These are phyloP conservation scores for Phragmites australis DNA, from an alignment of 176 grass and related monocot genomes.

Conservation along the genomic window DNA sequence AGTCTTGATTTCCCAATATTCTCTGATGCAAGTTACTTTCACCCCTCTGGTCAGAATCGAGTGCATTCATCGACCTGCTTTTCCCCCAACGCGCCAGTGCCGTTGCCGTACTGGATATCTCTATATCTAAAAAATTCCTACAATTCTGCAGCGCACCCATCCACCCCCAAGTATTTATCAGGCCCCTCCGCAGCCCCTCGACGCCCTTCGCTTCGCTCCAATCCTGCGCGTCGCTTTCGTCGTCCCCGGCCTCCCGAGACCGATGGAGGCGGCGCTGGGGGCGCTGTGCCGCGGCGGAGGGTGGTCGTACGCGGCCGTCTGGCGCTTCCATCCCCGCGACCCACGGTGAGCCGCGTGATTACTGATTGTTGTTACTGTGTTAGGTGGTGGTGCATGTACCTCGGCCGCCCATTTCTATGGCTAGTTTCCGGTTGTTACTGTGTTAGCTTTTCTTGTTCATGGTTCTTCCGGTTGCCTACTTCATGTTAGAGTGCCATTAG, in stretches of 20 bases:
- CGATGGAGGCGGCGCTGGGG: constrained; percentile 63
- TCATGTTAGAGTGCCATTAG: neutral
- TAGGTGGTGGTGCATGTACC: neutral
- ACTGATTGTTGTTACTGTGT: neutral
- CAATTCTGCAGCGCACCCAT: too few species aligned
- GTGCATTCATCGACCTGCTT: neutral
- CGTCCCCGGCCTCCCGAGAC: neutral
- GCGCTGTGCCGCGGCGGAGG: constrained; percentile 68
- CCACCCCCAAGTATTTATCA: constrained; percentile 15
- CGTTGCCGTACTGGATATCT: constrained; percentile 20
- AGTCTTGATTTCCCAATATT: neutral
- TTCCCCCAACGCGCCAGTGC: neutral
- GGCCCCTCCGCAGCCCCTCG: neutral
- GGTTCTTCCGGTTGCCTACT: neutral
- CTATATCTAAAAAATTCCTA: constrained; percentile 36
- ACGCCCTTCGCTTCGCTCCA: neutral
- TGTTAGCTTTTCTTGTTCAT: neutral
- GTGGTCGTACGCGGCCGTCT: constrained; percentile 87
- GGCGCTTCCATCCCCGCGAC: constrained; percentile 69
- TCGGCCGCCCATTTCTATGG: neutral
- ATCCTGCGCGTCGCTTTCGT: neutral
- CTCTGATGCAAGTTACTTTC: neutral
- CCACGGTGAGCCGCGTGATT: constrained; percentile 50
- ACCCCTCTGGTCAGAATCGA: neutral
- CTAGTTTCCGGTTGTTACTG: neutral